Evolutionary conservation across 202 grass and related monocot genomes (phyloP), one percentile per base, ranked within the genome.

Genomic region (Saccharum hybrid): DNA sequence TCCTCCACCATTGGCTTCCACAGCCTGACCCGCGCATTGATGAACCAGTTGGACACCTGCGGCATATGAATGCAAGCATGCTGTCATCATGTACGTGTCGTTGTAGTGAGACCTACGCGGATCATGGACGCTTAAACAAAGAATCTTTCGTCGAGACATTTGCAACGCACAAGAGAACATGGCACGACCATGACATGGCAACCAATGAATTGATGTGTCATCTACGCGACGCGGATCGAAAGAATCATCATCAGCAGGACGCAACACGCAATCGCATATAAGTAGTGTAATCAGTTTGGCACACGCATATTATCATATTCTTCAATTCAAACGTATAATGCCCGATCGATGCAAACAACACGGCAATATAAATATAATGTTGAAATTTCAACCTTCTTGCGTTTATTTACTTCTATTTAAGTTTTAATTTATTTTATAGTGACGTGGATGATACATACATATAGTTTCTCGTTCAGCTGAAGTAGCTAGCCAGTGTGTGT

Each of bases 1-100:
- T 97, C 92, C 73, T 97, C 95, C 89, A 97, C 90, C 95, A 97
- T 97, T 31, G 95, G 95, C 82, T 97, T 97, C 95, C 95, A 97
- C 23, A 97, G 81, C 79, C 95, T 81, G 39, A 97, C 94, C 61
- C 94, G 82, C 43, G 94, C 94, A 48, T 97, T 97, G 91, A 97
- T 97, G 90, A 97, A 97, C 94, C 94, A 97, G 77, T 97, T 97
- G 54, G 90, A 93, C 23, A 97, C 95, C 95, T 97, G 87, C 82
- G 36, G 62, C 42, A 37, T n/a, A 4, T 7, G 4, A 63, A 8
- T 42, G 43, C 43, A 16, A 51, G 48, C 52, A 21, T 57, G 52
- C 52, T 69, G 18, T 22, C 15, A 68, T 43, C 37, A 21, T 49
- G 10, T 49, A 49, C 45, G 45, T 89, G 78, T 91, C 64, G 56